Conservation (phyloP, 2,329 filamentous ascomycete species). For the Diplodia seriata region DNA sequence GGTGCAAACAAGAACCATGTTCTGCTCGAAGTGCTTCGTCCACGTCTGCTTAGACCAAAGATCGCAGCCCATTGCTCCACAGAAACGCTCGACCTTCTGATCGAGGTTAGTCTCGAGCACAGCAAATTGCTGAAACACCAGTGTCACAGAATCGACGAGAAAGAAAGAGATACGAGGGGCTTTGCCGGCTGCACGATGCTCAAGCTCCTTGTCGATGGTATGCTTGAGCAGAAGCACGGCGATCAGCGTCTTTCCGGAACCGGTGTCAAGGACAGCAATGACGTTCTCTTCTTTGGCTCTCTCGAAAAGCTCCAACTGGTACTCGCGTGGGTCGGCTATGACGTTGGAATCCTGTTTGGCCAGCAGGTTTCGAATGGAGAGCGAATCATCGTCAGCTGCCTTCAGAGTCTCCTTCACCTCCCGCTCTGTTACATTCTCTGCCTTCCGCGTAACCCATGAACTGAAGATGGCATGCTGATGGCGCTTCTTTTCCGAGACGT, state of each 20-base stretch:
- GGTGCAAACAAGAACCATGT: slow-evolving; percentile 91
- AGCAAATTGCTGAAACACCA: slow-evolving; percentile 87
- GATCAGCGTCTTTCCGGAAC: slow-evolving; percentile 95
- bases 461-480: slow-evolving; percentile 54
- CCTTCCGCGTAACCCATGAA: slow-evolving; percentile 52
- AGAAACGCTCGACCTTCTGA: slow-evolving; percentile 74
- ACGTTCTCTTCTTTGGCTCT: slow-evolving; percentile 83
- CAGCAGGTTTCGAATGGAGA: slow-evolving; percentile 62
- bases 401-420: slow-evolving; percentile 42
- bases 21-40: slow-evolving; percentile 63
- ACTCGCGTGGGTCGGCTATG: slow-evolving; percentile 82
- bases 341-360: slow-evolving; percentile 62
- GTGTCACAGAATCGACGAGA: slow-evolving; percentile 84
- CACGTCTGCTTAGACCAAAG: slow-evolving; percentile 68
- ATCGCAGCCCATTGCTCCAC: slow-evolving; percentile 70
- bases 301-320: slow-evolving; percentile 91
- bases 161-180: slow-evolving; percentile 79
- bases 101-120: slow-evolving; percentile 84
- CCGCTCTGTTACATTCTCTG: slow-evolving; percentile 51
- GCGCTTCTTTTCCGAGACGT: slow-evolving; percentile 47
- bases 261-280: slow-evolving; percentile 94
- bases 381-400: slow-evolving; percentile 53
- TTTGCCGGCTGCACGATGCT: slow-evolving; percentile 67
- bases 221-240: slow-evolving; percentile 83
- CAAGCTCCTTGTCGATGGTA: slow-evolving; percentile 77